These are phyloP conservation scores for Parascedosporium putredinis DNA, from an alignment of 2,329 filamentous ascomycete genomes.

Conservation along the genomic window DNA sequence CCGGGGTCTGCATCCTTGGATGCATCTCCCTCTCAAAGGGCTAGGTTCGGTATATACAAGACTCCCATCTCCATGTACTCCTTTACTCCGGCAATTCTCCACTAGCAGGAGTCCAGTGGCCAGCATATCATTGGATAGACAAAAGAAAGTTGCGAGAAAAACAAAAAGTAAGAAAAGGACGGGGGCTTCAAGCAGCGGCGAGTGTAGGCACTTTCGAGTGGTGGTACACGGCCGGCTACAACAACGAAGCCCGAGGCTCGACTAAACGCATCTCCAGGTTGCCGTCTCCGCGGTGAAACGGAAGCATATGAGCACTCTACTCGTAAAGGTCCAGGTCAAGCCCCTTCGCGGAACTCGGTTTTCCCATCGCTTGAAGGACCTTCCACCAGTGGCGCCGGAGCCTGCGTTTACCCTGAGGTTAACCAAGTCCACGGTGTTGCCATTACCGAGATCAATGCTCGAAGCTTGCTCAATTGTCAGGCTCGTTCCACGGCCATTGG, in stretches of 20 bases:
- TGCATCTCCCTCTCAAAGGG: background rate
- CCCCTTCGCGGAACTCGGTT: background rate
- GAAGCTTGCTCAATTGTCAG: slow-evolving; percentile 26
- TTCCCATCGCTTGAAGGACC: background rate
- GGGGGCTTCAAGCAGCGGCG: too few relatives aligned
- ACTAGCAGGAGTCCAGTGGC: background rate
- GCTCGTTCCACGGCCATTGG: slow-evolving; percentile 20
- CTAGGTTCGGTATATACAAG: background rate
- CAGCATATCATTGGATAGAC: too few relatives aligned
- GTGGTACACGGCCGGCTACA: too few relatives aligned
- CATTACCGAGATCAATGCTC: slow-evolving; percentile 30
- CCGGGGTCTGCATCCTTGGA: background rate
- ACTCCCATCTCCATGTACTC: background rate
- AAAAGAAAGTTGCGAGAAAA: too few relatives aligned
- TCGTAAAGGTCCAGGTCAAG: background rate
- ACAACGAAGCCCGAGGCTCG: too few relatives aligned
- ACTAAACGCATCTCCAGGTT: too few relatives aligned
- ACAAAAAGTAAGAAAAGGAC: too few relatives aligned
- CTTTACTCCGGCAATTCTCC: background rate
- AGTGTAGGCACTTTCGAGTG: too few relatives aligned
- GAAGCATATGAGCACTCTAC: background rate
- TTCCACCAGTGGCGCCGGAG: background rate
- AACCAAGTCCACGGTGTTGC: slow-evolving; percentile 40
- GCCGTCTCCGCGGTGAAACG: too few relatives aligned
- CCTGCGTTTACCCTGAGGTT: slow-evolving; percentile 21